A percentile compares a stretch with the other conserved stretches of the same genome.
phyloP scores from a whole-genome alignment of 2,329 filamentous ascomycete genomes.

The Diaporthe caulivora region DNA sequence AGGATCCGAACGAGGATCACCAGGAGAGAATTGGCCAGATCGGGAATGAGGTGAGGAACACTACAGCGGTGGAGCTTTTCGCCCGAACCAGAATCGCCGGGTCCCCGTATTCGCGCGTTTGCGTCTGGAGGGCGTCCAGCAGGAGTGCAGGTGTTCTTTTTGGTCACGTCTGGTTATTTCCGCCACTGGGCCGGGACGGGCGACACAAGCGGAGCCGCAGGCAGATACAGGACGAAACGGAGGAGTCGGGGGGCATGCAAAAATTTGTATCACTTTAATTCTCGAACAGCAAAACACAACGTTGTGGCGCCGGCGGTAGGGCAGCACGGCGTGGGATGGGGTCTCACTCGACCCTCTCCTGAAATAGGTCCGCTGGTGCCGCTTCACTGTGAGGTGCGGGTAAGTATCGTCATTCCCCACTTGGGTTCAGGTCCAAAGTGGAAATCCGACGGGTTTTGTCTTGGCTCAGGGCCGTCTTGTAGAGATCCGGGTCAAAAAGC shows the following conservation, averaged over 20 bases:
- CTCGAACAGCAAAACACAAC: slow-evolving; percentile 28
- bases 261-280: slow-evolving; percentile 17
- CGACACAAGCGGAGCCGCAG: slow-evolving; percentile 28
- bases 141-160: not conserved
- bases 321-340: slow-evolving; percentile 26
- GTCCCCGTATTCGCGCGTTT: slow-evolving; percentile 15
- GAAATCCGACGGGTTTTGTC: slow-evolving; percentile 33
- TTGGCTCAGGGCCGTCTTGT: slow-evolving; percentile 26
- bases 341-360: slow-evolving; percentile 30
- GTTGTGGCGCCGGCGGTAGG: slow-evolving; percentile 31
- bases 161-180: slow-evolving; percentile 26
- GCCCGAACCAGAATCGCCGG: slow-evolving; percentile 30
- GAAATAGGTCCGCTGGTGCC: slow-evolving; percentile 35
- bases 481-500: slow-evolving; percentile 15
- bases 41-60: slow-evolving; percentile 36
- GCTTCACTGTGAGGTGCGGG: slow-evolving; percentile 35
- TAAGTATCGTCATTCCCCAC: slow-evolving; percentile 41
- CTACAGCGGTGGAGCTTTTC: slow-evolving; percentile 32
- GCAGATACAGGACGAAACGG: slow-evolving; percentile 28
- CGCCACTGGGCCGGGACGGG: slow-evolving; percentile 26
- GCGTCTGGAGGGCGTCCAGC: slow-evolving; percentile 13
- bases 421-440: slow-evolving; percentile 32
- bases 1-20: slow-evolving; percentile 30
- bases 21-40: slow-evolving; percentile 36
- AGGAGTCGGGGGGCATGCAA: slow-evolving; percentile 11